Evolutionary conservation across 2,329 filamentous ascomycete species (phyloP), one percentile per base, ranked within the genome.

Genomic region (Exophiala sp.): DNA sequence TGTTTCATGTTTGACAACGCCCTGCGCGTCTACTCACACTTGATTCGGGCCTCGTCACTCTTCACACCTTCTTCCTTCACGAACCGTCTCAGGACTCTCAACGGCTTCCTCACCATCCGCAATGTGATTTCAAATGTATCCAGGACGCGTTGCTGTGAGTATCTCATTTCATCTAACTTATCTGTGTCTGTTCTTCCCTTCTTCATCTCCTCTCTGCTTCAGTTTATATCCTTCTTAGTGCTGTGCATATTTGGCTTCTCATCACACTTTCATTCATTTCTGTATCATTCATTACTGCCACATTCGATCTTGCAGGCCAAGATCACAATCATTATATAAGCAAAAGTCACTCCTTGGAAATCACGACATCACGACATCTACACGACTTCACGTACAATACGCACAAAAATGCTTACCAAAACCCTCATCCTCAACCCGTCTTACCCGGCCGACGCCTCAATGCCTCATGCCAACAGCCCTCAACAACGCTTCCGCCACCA

Each of bases 371-470:
- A 38, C 16, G 12, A n/a, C 10, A 38, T n/a, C 35, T 18, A 5
- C 5, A 43, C 40, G 14, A 29, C 24, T 29, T 29, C 24, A 29
- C 24, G 24, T 29, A 29, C 24, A 29, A 8, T 29, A 29, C 24
- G 7, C 24, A n/a, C n/a, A n/a, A 29, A 5, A 29, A 29, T 29
- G 24, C 24, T 29, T 29, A 29, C 56, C 36, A 59, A 59, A 43
- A 59, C 56, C 40, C 54, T 55, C 47, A 57, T 60, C 45, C 39
- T 57, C 36, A 44, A 48, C 9, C 51, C 57, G 20, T 55, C 50
- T 34, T 60, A 60, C 46, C 57, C 57, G n/a, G 32, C 50, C 47
- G 47, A 54, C 29, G 34, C 54, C 45, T 45, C 51, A 21, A 35
- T 44, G 35, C 48, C 47, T n/a, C 35, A 46, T 12, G 45, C 20